These are phyloP conservation scores for Tricholoma hemisulphureum DNA, from an alignment of 768 basidiomycete species.

Conservation along the genomic window DNA sequence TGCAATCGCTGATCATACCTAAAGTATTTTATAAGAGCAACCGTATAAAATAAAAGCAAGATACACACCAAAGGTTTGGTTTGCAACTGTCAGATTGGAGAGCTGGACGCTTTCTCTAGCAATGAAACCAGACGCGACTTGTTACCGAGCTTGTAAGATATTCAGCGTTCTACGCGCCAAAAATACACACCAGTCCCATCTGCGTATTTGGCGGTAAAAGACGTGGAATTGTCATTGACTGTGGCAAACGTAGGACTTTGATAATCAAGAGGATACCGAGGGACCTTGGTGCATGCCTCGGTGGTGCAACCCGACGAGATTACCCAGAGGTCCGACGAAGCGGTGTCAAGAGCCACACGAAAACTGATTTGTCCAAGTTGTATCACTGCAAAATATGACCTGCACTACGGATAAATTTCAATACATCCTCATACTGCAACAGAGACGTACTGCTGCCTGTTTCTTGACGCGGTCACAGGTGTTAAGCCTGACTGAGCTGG, in stretches of 20 bases:
- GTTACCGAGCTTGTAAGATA: background rate
- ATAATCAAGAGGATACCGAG: constrained; percentile 70
- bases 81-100: constrained; percentile 55
- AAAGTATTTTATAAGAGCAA: background rate
- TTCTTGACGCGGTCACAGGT: constrained; percentile 42
- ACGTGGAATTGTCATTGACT: constrained; percentile 60
- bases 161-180: background rate
- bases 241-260: constrained; percentile 61
- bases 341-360: constrained; percentile 73
- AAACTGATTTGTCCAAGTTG: constrained; percentile 61
- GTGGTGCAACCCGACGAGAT: constrained; percentile 61
- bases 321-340: constrained; percentile 72
- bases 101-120: constrained; percentile 62
- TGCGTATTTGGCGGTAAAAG: constrained; percentile 59
- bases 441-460: constrained; percentile 40
- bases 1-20: constrained; percentile 64
- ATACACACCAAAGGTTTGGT: constrained; percentile 67
- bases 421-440: constrained; percentile 1
- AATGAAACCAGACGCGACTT: constrained; percentile 69
- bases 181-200: constrained; percentile 59
- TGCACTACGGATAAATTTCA: constrained; percentile 25
- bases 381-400: constrained; percentile 68
- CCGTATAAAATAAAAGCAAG: background rate
- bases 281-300: constrained; percentile 52
- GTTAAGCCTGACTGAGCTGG: constrained; percentile 39